phyloP scores from a whole-genome alignment of 495 filamentous ascomycete species.

The Aspergillus asperescens region DNA sequence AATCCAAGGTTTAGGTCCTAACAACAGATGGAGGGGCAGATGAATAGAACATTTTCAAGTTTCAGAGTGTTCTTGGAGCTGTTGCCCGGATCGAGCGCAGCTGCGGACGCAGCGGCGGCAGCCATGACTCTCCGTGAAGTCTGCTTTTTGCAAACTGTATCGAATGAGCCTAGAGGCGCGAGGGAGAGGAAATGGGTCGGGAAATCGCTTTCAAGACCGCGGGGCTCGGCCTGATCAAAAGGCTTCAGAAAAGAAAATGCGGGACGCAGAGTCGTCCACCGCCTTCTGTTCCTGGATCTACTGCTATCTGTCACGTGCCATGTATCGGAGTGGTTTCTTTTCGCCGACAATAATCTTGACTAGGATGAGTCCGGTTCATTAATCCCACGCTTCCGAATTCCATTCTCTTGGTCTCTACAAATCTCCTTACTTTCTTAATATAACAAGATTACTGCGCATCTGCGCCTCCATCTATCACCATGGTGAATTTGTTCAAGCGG shows the following conservation, averaged over 20 bases:
- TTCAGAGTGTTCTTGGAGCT: conserved; percentile 64
- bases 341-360: conserved; percentile 16
- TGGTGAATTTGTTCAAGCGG: conserved; percentile 75
- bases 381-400: conserved; percentile 4
- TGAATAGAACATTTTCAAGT: conserved; percentile 73
- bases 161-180: conserved; percentile 17
- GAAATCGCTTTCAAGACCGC: conserved; percentile 15
- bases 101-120: conserved; percentile 49
- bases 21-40: conserved; percentile 32
- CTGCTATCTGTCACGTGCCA: conserved; percentile 13
- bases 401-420: background rate
- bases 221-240: conserved; percentile 26
- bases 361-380: conserved; percentile 6
- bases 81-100: conserved; percentile 55
- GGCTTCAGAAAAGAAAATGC: conserved; percentile 20
- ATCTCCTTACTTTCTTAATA: background rate
- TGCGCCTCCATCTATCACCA: conserved; percentile 36
- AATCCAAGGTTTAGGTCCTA: conserved; percentile 5
- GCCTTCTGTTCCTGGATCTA: conserved; percentile 9
- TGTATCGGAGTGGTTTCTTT: conserved; percentile 20
- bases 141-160: conserved; percentile 26
- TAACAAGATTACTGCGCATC: background rate
- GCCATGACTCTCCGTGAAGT: conserved; percentile 41
- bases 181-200: background rate
- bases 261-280: conserved; percentile 16